phyloP scores from a whole-genome alignment of 2,329 filamentous ascomycete species.

The Botrytis hyacinthi region DNA sequence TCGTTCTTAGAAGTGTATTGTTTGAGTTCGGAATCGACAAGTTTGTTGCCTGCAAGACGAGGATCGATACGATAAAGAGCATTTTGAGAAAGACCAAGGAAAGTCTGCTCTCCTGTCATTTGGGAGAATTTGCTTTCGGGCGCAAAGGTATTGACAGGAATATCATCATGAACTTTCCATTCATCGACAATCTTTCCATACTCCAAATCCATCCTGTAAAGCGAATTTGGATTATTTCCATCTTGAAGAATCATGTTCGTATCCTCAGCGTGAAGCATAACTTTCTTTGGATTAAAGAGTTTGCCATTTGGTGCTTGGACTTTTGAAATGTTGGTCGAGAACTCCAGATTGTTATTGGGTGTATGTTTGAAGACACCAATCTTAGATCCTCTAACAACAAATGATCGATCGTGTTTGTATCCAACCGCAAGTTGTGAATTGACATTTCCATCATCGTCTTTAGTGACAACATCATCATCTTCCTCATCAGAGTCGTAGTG shows the following conservation, averaged over 20 bases:
- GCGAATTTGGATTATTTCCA: constrained; percentile 73
- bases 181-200: constrained; percentile 98
- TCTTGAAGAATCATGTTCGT: constrained; percentile 40
- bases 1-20: constrained; percentile 97
- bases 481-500: constrained; percentile 76
- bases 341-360: constrained; percentile 85
- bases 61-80: constrained; percentile 93
- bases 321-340: constrained; percentile 95
- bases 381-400: constrained; percentile 94
- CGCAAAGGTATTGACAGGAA: constrained; percentile 85
- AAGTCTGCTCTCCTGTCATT: constrained; percentile 93
- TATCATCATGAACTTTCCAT: constrained; percentile 97
- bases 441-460: constrained; percentile 73
- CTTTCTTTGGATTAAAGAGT: constrained; percentile 82
- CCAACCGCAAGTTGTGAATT: constrained; percentile 95
- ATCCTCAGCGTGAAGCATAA: constrained; percentile 41
- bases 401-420: constrained; percentile 95
- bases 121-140: constrained; percentile 98
- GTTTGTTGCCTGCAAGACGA: constrained; percentile 82
- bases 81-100: constrained; percentile 89
- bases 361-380: constrained; percentile 99
- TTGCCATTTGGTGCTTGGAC: constrained; percentile 85
- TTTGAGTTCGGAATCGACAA: constrained; percentile 90
- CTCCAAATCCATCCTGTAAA: constrained; percentile 97
- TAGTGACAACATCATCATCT: constrained; percentile 68